These are phyloP conservation scores for Trichoderma brevicompactum DNA, from an alignment of 2,329 filamentous ascomycete species.

Conservation along the genomic window DNA sequence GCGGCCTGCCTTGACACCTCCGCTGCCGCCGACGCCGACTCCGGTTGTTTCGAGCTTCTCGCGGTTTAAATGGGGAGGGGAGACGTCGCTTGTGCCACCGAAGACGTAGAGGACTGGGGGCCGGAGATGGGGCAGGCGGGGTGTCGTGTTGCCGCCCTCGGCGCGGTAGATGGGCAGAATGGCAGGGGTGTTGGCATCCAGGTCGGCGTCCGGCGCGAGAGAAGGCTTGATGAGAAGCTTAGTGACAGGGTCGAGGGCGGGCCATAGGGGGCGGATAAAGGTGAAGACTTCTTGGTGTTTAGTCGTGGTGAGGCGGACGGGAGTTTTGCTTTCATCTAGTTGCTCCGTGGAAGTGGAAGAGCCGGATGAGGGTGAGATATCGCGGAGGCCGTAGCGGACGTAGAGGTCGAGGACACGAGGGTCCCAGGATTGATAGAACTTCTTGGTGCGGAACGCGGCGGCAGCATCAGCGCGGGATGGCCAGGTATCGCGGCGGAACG, in stretches of 20 bases:
- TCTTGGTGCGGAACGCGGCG: constrained; percentile 64
- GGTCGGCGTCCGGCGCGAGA: constrained; percentile 52
- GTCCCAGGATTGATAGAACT: constrained; percentile 84
- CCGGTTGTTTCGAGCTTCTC: constrained; percentile 69
- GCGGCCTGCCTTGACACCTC: constrained; percentile 64
- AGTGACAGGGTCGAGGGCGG: constrained; percentile 47
- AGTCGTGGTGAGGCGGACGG: constrained; percentile 76
- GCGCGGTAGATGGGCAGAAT: constrained; percentile 68
- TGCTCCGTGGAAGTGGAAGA: constrained; percentile 30
- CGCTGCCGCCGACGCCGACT: constrained; percentile 67
- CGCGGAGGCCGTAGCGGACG: constrained; percentile 73
- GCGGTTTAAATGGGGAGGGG: constrained; percentile 52
- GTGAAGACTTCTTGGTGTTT: constrained; percentile 82
- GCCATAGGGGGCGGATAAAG: constrained; percentile 67
- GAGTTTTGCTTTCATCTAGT: constrained; percentile 39
- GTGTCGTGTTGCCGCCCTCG: constrained; percentile 62
- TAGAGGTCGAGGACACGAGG: constrained; percentile 69
- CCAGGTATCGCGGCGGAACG: constrained; percentile 79
- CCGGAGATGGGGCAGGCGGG: constrained; percentile 62
- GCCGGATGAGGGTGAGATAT: constrained; percentile 44
- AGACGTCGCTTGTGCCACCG: constrained; percentile 63
- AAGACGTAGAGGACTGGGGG: constrained; percentile 73
- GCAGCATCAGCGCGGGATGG: constrained; percentile 72
- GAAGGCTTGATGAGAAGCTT: constrained; percentile 52
- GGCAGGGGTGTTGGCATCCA: constrained; percentile 45